A percentile compares a stretch with the other conserved stretches of the same genome.
These are phyloP conservation scores for Phytophthora uliginosa DNA, from an alignment of 352 stramenopile genomes.

Conservation along the genomic window DNA sequence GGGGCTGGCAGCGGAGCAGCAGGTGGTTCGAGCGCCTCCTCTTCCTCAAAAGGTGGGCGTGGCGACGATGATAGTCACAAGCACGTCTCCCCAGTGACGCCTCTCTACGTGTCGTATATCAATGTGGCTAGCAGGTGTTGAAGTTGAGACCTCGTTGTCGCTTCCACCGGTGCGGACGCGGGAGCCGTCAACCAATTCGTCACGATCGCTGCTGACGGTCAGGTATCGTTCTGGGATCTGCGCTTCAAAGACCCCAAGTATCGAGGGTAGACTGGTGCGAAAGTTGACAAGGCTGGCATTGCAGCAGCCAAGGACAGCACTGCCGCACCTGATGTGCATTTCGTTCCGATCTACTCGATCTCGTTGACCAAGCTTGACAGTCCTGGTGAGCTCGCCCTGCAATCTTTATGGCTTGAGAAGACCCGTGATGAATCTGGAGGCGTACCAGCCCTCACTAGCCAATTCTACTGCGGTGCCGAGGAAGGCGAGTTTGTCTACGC, in stretches of 20 bases:
- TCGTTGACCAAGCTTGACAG: conserved; percentile 81
- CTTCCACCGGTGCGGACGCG: conserved; percentile 46
- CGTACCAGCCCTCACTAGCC: conserved; percentile 50
- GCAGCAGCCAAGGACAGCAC: conserved; percentile 56
- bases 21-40: conserved; percentile 21
- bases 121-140: conserved; percentile 89
- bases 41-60: conserved; percentile 29
- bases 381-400: conserved; percentile 69
- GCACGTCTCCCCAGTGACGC: conserved; percentile 76
- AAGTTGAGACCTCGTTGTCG: conserved; percentile 90
- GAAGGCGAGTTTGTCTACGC: conserved; percentile 93
- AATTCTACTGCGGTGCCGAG: conserved; percentile 88
- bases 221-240: conserved; percentile 94
- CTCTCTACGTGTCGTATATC: conserved; percentile 86
- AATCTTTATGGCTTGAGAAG: conserved; percentile 76
- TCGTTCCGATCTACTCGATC: conserved; percentile 88
- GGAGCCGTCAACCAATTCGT: conserved; percentile 91
- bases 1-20: conserved; percentile 2
- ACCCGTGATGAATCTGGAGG: conserved; percentile 58
- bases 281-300: conserved; percentile 63
- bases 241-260: conserved; percentile 92
- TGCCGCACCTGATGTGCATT: conserved; percentile 75
- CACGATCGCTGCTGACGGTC: conserved; percentile 92
- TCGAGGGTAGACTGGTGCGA: conserved; percentile 67
- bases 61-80: conserved; percentile 68